These are phyloP conservation scores for Populus tomentosa DNA, from an alignment of 441 rosid species.

Conservation along the genomic window DNA sequence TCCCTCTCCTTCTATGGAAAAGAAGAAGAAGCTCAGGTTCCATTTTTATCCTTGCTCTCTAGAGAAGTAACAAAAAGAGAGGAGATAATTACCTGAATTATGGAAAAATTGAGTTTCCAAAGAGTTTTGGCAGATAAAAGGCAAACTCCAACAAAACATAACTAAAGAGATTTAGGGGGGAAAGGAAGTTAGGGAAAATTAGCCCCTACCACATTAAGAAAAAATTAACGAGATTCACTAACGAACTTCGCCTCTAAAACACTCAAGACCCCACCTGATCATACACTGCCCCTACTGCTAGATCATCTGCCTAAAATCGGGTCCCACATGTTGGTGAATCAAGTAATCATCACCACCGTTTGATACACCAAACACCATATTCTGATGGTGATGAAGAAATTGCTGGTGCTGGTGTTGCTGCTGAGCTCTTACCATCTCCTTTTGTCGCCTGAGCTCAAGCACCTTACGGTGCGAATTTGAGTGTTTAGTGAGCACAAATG, in stretches of 20 bases:
- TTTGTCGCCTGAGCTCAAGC: constrained; percentile 78
- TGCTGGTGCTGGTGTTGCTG: constrained; percentile 47
- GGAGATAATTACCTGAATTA: constrained; percentile 9
- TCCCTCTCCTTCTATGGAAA: background rate
- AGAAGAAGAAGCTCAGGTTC: background rate
- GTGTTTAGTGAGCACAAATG: constrained; percentile 72
- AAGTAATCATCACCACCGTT: constrained; percentile 67
- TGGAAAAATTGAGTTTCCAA: constrained; percentile 24
- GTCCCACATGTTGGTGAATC: constrained; percentile 65
- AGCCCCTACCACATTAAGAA: constrained; percentile 12
- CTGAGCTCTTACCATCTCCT: constrained; percentile 46
- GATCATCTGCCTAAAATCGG: constrained; percentile 64
- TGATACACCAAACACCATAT: constrained; percentile 50
- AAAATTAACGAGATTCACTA: constrained; percentile 24
- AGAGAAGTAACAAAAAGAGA: background rate
- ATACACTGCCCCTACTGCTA: constrained; percentile 25
- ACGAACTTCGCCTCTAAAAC: constrained; percentile 20
- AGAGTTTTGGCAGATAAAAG: background rate
- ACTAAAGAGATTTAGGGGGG: constrained; percentile 1
- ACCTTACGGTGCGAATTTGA: constrained; percentile 92
- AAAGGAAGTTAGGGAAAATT: constrained; percentile 21
- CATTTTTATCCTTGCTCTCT: background rate
- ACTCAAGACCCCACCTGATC: constrained; percentile 4
- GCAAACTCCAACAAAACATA: background rate
- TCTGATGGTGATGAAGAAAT: constrained; percentile 42